Percentiles rank a stretch among this genome's conserved stretches.
Conservation (phyloP, 495 filamentous ascomycete genomes). For the Pseudoneurospora amorphoporcata region DNA sequence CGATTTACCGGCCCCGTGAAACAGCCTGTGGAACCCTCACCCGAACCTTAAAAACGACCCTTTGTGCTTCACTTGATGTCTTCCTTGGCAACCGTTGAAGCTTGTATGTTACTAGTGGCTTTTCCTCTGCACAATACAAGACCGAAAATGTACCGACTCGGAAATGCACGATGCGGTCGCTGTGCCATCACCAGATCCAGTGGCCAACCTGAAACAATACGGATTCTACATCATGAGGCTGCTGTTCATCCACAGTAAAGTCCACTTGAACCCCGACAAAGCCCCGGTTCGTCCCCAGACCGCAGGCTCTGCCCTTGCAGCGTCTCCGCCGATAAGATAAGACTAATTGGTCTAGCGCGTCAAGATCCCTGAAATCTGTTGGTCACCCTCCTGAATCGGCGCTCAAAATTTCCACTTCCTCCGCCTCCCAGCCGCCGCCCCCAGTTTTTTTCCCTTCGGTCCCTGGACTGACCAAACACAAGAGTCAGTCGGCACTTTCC, state of each 20-base stretch:
- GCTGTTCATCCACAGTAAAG: neutral
- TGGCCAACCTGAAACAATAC: neutral
- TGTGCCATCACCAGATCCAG: neutral
- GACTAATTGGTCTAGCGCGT: neutral
- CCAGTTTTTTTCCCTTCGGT: neutral
- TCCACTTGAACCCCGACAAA: neutral
- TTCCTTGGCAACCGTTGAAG: neutral
- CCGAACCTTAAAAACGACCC: neutral
- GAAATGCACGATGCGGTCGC: neutral
- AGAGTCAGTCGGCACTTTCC: neutral
- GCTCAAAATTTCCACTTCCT: neutral
- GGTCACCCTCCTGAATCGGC: neutral
- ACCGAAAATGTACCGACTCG: neutral
- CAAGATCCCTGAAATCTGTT: neutral
- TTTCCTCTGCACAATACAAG: neutral
- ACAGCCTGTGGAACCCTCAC: neutral
- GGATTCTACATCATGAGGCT: neutral
- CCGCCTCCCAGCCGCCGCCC: neutral
- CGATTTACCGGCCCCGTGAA: neutral
- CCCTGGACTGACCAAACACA: neutral
- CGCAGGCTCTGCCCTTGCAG: neutral
- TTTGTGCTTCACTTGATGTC: neutral
- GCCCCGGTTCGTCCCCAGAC: neutral
- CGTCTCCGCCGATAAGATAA: neutral
- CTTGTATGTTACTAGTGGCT: neutral